Evolutionary conservation across 768 basidiomycete species (phyloP).

Genomic region (Termitomyces sp.): DNA sequence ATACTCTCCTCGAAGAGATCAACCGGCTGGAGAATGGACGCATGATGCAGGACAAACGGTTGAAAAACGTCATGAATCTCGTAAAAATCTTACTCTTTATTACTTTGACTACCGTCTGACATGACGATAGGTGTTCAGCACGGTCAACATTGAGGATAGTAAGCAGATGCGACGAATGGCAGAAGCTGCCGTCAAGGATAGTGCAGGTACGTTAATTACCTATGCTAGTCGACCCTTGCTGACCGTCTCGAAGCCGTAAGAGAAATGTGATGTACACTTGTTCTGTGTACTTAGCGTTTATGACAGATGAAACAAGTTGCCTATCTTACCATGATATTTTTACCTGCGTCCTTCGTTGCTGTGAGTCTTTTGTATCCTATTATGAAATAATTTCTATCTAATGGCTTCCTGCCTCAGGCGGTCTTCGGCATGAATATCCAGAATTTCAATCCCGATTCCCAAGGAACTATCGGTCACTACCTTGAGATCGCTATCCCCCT

Average conservation of each 20-base stretch:
- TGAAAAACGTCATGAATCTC: slow-evolving; percentile 51
- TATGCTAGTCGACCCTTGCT: not conserved
- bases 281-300: not conserved
- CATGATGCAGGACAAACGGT: slow-evolving; percentile 41
- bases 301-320: slow-evolving; percentile 51
- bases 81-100: slow-evolving; percentile 22
- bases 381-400: not conserved
- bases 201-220: slow-evolving; percentile 31
- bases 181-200: slow-evolving; percentile 44
- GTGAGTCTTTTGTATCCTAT: slow-evolving; percentile 23
- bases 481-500: slow-evolving; percentile 38
- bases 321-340: slow-evolving; percentile 60
- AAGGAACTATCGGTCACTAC: slow-evolving; percentile 39
- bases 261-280: not conserved
- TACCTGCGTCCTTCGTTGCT: slow-evolving; percentile 52
- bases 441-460: slow-evolving; percentile 32
- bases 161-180: slow-evolving; percentile 49
- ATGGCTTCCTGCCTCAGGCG: slow-evolving; percentile 26
- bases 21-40: slow-evolving; percentile 37
- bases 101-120: not conserved
- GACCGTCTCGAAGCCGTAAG: slow-evolving; percentile 13
- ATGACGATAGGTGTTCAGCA: slow-evolving; percentile 47
- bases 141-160: slow-evolving; percentile 57
- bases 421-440: slow-evolving; percentile 59
- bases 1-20: slow-evolving; percentile 47